Evolutionary conservation across 2,329 filamentous ascomycete species (phyloP).

Genomic region (Cercospora canescens): DNA sequence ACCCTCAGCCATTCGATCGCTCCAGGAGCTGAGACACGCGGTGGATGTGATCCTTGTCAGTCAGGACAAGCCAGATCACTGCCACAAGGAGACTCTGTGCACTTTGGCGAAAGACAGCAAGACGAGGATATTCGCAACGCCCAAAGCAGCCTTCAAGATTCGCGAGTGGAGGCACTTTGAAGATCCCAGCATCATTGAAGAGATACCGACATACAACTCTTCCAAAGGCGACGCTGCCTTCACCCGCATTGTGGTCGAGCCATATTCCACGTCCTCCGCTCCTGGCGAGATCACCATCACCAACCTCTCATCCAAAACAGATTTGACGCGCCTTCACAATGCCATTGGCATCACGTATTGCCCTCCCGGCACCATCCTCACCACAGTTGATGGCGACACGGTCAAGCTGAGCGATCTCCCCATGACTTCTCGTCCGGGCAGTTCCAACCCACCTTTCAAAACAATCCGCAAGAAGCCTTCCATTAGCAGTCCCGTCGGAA

Average conservation of each 20-base stretch:
- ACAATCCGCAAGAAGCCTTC: conserved; percentile 10
- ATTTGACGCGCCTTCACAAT: conserved; percentile 62
- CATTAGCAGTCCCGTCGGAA: conserved; percentile 9
- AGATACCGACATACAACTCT: conserved; percentile 45
- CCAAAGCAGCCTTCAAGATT: conserved; percentile 65
- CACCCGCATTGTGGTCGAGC: conserved; percentile 55
- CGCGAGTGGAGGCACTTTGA: conserved; percentile 69
- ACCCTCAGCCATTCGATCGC: conserved; percentile 58
- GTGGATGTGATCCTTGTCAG: conserved; percentile 61
- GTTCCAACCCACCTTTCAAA: not conserved
- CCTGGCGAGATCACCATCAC: conserved; percentile 71
- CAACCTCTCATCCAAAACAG: conserved; percentile 61
- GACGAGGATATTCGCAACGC: conserved; percentile 66
- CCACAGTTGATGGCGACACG: conserved; percentile 35
- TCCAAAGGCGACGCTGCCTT: conserved; percentile 40
- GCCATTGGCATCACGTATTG: conserved; percentile 73
- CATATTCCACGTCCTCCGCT: conserved; percentile 53
- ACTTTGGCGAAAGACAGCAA: conserved; percentile 58
- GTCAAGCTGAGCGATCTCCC: conserved; percentile 38
- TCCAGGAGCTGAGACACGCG: conserved; percentile 53
- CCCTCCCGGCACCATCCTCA: conserved; percentile 51
- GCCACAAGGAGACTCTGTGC: conserved; percentile 67
- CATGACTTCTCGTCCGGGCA: conserved; percentile 31
- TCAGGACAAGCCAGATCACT: conserved; percentile 68
- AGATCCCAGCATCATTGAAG: conserved; percentile 43